Conservation (phyloP, 495 filamentous ascomycete genomes). For the Durotheca rogersii region DNA sequence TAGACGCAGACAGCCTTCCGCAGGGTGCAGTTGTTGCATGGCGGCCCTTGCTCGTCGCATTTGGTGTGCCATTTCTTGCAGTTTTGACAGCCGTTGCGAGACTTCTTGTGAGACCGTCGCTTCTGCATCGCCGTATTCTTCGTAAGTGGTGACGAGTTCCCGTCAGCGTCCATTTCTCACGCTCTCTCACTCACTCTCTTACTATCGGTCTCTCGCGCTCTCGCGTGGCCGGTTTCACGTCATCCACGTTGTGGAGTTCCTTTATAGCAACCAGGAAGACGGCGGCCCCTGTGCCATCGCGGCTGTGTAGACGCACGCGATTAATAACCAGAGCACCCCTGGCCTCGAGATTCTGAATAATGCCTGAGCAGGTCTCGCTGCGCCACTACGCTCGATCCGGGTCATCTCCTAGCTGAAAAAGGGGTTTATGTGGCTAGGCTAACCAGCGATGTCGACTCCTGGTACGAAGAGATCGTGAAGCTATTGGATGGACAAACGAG, state of each 20-base stretch:
- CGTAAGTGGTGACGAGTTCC: neutral
- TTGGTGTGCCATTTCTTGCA: conserved; percentile 45
- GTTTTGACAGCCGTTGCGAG: conserved; percentile 40
- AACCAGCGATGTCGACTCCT: neutral
- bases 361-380: too few species aligned
- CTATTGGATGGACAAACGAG: too few species aligned
- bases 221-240: too few species aligned
- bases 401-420: neutral
- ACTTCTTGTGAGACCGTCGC: conserved; percentile 41
- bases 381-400: neutral
- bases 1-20: conserved; percentile 36
- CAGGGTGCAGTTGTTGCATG: conserved; percentile 39
- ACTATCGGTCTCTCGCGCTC: too few species aligned
- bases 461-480: too few species aligned
- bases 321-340: neutral
- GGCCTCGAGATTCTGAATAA: too few species aligned
- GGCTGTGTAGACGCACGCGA: neutral
- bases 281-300: neutral
- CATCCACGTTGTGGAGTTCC: too few species aligned
- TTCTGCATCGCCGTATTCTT: conserved; percentile 32
- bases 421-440: neutral
- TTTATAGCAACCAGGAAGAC: too few species aligned
- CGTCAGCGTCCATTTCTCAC: neutral
- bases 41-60: conserved; percentile 40
- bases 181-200: too few species aligned